Base-by-base conservation (phyloP, 1,284 basidiomycete genomes). In the Xerocomus minutiporus region DNA sequence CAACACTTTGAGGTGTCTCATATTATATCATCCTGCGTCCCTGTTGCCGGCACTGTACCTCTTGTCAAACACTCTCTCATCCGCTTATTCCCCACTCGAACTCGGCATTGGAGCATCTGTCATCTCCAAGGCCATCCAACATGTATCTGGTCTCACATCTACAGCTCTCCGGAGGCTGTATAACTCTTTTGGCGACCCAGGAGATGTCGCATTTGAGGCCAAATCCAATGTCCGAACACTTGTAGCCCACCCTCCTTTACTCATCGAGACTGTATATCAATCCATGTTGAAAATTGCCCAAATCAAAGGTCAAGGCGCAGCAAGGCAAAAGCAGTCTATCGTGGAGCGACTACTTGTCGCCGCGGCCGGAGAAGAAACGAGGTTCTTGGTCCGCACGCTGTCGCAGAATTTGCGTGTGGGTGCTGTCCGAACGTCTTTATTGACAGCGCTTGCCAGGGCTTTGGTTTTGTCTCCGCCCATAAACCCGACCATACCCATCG, bases 41-140 rank as follows among this genome's bases (percentile, higher is more conserved):
- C 77, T 97, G 42, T 71, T 89, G 40, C 80, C 90, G 12, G 77
- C 90, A n/a, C 75, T 96, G n/a, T 97, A 96, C 70, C 82, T 97
- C 26, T 75, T 95, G 38, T 92, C 91, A 26, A 97, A 95, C 69
- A 83, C 90, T 34, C 80, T 97, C 34, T 82, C 84, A 1, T 92
- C 93, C 15, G 79, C 87, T 1, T 93, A 91, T 71, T 74, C 80
- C 38, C 74, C 84, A 9, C 71, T 87, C 51, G 91, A 93, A 65
- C 78, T 93, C 25, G 89, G 88, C 26, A 74, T 93, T 32, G 91
- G 91, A 2, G 76, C 79, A 9, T 86, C 89, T 45, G 80, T 91
- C 51, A 81, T 96, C 52, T 85, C 84, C 6, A 88, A 84, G 57
- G 86, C 89, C 4, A 84, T 96, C 42, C 87, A 88, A 65, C 82